Base-by-base conservation (phyloP, 2,329 filamentous ascomycete genomes). In the Sporothrix mexicana region DNA sequence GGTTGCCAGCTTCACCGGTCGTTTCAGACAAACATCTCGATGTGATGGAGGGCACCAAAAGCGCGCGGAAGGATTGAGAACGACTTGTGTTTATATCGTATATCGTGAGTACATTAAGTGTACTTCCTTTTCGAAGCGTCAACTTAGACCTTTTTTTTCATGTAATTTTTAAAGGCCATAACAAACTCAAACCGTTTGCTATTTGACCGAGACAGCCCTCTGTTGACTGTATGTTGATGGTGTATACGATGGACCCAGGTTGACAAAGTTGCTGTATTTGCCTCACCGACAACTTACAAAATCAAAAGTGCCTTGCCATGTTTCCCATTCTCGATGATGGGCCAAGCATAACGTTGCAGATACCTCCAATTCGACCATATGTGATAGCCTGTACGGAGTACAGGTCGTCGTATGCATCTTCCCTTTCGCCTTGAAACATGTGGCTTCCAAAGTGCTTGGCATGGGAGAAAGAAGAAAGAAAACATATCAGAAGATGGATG, bases 1-100 rank as follows among this genome's bases (percentile, higher is more conserved):
- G 59, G 17, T 23, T 64, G n/a, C 59, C 9, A 64, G n/a, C 59
- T n/a, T 23, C 59, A 64, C 59, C 59, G 59, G 59, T 45, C 41
- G 59, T 64, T 64, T 64, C 59, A 64, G 59, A 45, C 59, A 20
- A 45, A 10, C 36, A 64, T 45, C 17, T n/a, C n/a, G 36, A n/a
- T 5, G 13, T n/a, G 8, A 41, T 10, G 36, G 36, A 64, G 36
- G 36, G 59, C 36, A 45, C n/a, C 41, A 23, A 23, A 4, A 45
- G 9, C 57, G 15, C 8, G 15, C 30, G 30, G 30, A 36, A 36
- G 4, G 7, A 15, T 47, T 9, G 45, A 47, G 15, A 47, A 47
- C 10, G 15, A 47, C 13, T 12, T 47, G 15, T 47, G 8, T 47
- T 47, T 47, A 47, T 13, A 47, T 17, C 12, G 51, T 55, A 25